Evolutionary conservation across 1,284 basidiomycete species (phyloP).

Genomic region (Blastosporella zonata): DNA sequence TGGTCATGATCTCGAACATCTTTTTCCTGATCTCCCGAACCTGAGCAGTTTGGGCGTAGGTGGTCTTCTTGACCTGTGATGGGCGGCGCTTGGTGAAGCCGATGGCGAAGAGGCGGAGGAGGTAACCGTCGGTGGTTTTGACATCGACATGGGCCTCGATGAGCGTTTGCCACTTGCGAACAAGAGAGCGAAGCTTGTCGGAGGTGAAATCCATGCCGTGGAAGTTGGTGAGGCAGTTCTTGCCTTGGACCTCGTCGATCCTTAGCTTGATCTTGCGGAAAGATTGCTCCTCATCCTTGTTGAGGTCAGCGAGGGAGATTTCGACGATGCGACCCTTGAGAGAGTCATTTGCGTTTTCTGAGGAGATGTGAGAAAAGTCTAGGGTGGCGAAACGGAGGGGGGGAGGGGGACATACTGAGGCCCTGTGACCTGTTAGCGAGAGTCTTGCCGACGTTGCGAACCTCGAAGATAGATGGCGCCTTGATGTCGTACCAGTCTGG

Average conservation of each 20-base stretch:
- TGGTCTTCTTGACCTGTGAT: slow-evolving; percentile 98
- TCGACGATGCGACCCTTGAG: slow-evolving; percentile 97
- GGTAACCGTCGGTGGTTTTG: slow-evolving; percentile 99
- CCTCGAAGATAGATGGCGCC: slow-evolving; percentile 97
- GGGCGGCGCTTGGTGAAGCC: slow-evolving; percentile 98
- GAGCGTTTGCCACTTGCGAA: slow-evolving; percentile 99
- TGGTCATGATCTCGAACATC: slow-evolving; percentile 99
- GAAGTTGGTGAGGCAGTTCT: slow-evolving; percentile 99
- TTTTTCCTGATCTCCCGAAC: slow-evolving; percentile 98
- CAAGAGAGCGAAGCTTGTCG: slow-evolving; percentile 99
- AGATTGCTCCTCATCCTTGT: slow-evolving; percentile 99
- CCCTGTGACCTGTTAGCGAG: slow-evolving; percentile 98
- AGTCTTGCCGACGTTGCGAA: slow-evolving; percentile 97
- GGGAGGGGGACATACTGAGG: slow-evolving; percentile 76
- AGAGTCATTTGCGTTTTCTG: slow-evolving; percentile 99
- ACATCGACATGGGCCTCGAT: slow-evolving; percentile 99
- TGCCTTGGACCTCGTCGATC: slow-evolving; percentile 97
- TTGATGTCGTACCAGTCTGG: slow-evolving; percentile 99
- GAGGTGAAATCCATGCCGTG: slow-evolving; percentile 99
- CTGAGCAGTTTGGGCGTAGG: slow-evolving; percentile 95
- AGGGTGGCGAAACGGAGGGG: not conserved
- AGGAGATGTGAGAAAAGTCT: slow-evolving; percentile 15
- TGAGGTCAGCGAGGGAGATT: slow-evolving; percentile 95
- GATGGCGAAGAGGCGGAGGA: slow-evolving; percentile 98
- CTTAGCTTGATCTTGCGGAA: slow-evolving; percentile 99